Evolutionary conservation across 192 early-diverging fungal genomes (phyloP).

Genomic region (Mortierella hygrophila): DNA sequence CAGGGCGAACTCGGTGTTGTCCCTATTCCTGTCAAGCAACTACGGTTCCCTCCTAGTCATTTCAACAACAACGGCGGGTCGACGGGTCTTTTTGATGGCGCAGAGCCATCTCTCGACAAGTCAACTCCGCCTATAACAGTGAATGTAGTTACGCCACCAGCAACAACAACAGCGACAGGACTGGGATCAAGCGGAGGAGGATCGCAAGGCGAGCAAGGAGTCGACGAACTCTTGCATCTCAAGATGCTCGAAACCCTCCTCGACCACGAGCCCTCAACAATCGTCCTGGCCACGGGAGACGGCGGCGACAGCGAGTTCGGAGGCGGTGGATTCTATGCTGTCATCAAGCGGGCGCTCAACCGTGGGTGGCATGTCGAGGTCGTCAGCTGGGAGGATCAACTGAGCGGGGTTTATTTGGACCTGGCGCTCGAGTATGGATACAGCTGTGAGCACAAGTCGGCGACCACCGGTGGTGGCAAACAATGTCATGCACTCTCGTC

Average conservation of each 20-base stretch:
- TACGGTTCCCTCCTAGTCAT: constrained; percentile 3
- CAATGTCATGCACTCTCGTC: not conserved
- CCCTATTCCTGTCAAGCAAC: constrained; percentile 25
- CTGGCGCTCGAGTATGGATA: constrained; percentile 45
- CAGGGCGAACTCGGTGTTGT: constrained; percentile 38
- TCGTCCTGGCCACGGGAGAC: constrained; percentile 60
- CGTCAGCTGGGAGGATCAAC: constrained; percentile 61
- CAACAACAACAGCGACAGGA: not conserved
- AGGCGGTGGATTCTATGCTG: constrained; percentile 56
- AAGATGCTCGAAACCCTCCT: constrained; percentile 61
- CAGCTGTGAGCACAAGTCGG: not conserved
- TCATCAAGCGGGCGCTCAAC: constrained; percentile 53
- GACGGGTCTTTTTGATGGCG: not conserved
- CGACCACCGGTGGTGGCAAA: not conserved
- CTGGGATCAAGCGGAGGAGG: not conserved
- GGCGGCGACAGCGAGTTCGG: constrained; percentile 62
- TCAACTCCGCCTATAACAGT: not conserved
- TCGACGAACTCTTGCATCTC: constrained; percentile 62
- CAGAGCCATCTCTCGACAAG: not conserved
- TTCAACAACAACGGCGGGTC: not conserved
- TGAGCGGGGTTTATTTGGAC: constrained; percentile 53
- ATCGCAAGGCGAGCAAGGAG: constrained; percentile 56
- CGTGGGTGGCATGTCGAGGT: constrained; percentile 63
- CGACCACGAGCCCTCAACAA: constrained; percentile 56
- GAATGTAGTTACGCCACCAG: not conserved